A percentile compares a stretch with the other conserved stretches of the same genome.
Evolutionary conservation across 2,329 filamentous ascomycete genomes (phyloP).

Genomic region (Seiridium cupressi): DNA sequence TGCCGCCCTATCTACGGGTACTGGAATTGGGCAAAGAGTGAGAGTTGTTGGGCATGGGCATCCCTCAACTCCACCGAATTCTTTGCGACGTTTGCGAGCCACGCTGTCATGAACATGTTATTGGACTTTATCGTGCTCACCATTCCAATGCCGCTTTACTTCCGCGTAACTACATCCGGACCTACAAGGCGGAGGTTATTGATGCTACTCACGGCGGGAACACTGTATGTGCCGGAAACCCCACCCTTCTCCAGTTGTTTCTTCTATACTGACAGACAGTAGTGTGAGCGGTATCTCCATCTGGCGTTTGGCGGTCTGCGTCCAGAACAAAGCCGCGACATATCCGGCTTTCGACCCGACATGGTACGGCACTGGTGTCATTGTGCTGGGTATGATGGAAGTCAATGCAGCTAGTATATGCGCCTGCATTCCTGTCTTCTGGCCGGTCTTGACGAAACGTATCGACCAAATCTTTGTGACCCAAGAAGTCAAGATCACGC

Average conservation of each 20-base stretch:
- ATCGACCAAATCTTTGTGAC: conserved; percentile 32
- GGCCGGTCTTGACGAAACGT: conserved; percentile 24
- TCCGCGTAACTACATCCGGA: conserved; percentile 13
- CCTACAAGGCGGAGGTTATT: conserved; percentile 14
- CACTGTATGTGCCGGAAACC: conserved; percentile 11
- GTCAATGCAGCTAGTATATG: conserved; percentile 19
- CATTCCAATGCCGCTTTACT: conserved; percentile 28
- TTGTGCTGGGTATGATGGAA: conserved; percentile 18
- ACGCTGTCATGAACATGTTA: conserved; percentile 27
- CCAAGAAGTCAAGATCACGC: conserved; percentile 27
- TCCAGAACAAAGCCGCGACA: conserved; percentile 23
- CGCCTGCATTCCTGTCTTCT: conserved; percentile 31
- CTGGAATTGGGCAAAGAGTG: conserved; percentile 22
- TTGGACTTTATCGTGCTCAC: conserved; percentile 29
- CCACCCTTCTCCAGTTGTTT: no score
- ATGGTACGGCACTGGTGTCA: conserved; percentile 21
- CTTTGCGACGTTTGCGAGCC: conserved; percentile 24
- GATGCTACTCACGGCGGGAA: conserved; percentile 13
- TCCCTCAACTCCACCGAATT: conserved; percentile 22
- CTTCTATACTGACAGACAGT: not conserved
- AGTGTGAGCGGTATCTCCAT: conserved; percentile 1
- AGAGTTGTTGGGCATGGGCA: conserved; percentile 29
- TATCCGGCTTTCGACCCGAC: conserved; percentile 28
- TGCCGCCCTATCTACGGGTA: conserved; percentile 29
- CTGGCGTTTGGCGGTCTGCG: conserved; percentile 24